These are phyloP conservation scores for Zygotorulaspora sp. DNA, from an alignment of 805 yeast genomes.

Conservation along the genomic window DNA sequence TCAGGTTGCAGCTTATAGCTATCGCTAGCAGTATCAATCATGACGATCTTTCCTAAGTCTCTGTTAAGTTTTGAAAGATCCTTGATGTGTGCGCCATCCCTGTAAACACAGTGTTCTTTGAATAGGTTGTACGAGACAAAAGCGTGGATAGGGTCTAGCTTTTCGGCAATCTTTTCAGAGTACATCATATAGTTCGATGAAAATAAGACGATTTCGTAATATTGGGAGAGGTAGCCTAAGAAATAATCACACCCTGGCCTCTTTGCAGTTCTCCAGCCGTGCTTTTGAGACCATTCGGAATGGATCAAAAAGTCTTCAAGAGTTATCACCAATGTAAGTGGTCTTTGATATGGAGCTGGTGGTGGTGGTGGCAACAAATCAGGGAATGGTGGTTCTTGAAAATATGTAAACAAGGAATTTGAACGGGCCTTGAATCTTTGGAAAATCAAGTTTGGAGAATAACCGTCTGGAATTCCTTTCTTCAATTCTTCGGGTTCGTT, in stretches of 20 bases:
- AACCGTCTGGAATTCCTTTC: conserved; percentile 59
- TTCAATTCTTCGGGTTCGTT: conserved; percentile 61
- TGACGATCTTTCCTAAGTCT: conserved; percentile 74
- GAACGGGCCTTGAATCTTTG: conserved; percentile 68
- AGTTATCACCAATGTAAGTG: conserved; percentile 81
- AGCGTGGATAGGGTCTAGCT: conserved; percentile 90
- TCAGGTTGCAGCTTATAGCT: conserved; percentile 82
- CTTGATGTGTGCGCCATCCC: conserved; percentile 84
- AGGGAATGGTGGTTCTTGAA: conserved; percentile 90
- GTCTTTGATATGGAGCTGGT: conserved; percentile 87
- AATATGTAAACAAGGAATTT: conserved; percentile 69
- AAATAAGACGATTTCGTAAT: conserved; percentile 92
- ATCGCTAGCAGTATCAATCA: conserved; percentile 72
- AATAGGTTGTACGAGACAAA: conserved; percentile 80
- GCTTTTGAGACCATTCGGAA: conserved; percentile 83
- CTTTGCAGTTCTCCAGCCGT: conserved; percentile 98
- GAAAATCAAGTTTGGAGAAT: conserved; percentile 59
- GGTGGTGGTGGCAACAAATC: conserved; percentile 89
- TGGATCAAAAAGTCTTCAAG: conserved; percentile 89
- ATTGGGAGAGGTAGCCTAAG: conserved; percentile 88
- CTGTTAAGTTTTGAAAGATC: conserved; percentile 89
- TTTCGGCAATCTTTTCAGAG: conserved; percentile 77
- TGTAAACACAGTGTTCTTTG: conserved; percentile 82
- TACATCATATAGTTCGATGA: conserved; percentile 80
- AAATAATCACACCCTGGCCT: conserved; percentile 98